Conservation (phyloP, 208 protist species). For the Wallacemonas sp. region DNA sequence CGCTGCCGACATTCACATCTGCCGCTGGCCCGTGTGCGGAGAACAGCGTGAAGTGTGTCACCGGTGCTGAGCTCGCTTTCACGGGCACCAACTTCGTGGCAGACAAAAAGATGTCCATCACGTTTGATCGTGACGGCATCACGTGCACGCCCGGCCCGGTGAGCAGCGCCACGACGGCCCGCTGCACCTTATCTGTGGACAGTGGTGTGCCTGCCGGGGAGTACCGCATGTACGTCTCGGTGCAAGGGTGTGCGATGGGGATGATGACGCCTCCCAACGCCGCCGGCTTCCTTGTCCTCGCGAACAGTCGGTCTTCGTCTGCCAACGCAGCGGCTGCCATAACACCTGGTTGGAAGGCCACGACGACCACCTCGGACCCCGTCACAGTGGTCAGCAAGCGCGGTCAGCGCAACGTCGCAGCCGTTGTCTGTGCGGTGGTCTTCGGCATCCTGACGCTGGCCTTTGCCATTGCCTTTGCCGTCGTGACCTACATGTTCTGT, state of each 20-base stretch:
- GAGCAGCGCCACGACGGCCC: neutral
- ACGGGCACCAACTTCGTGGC: slow-evolving; percentile 13
- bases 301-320: neutral
- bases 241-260: slow-evolving; percentile 17
- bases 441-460: slow-evolving; percentile 9
- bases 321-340: neutral
- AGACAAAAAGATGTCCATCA: neutral
- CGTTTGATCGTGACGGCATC: neutral
- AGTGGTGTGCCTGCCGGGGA: neutral
- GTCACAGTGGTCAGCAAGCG: neutral
- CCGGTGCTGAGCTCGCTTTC: slow-evolving; percentile 10
- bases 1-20: neutral
- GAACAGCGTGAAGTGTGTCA: slow-evolving; percentile 12
- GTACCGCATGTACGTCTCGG: slow-evolving; percentile 12
- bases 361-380: neutral
- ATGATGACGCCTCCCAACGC: slow-evolving; percentile 13
- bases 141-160: neutral
- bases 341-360: neutral
- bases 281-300: slow-evolving; percentile 6
- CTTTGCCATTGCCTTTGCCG: slow-evolving; percentile 8
- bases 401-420: neutral
- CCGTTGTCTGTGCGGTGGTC: slow-evolving; percentile 12
- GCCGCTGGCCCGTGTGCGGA: neutral
- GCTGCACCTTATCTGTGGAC: neutral
- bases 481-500: slow-evolving; percentile 2